Evolutionary conservation across 768 basidiomycete species (phyloP).

Genomic region (Pisolithus microcarpus): DNA sequence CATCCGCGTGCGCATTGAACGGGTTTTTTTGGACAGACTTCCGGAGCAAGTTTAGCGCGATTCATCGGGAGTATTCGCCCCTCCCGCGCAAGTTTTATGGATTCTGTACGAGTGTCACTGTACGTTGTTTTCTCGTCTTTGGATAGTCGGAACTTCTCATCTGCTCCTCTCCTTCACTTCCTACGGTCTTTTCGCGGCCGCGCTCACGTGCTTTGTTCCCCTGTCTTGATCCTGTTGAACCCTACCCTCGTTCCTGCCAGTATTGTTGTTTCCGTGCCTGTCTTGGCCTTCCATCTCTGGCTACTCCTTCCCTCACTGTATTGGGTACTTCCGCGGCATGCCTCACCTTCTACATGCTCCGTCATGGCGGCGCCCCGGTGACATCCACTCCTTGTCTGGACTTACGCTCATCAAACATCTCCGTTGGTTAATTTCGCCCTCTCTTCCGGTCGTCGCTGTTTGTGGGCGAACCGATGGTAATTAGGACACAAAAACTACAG

Average conservation of each 20-base stretch:
- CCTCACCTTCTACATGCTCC: no score
- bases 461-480: background rate
- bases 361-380: no score
- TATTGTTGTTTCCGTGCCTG: background rate
- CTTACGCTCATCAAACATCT: background rate
- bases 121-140: conserved; percentile 19
- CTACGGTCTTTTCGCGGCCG: background rate
- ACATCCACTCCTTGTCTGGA: no score
- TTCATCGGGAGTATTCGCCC: conserved; percentile 70
- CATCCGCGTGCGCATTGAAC: background rate
- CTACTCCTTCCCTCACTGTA: no score
- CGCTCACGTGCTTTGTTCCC: background rate
- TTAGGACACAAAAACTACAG: conserved; percentile 64
- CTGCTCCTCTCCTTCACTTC: background rate
- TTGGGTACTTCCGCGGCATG: no score
- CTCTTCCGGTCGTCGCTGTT: background rate
- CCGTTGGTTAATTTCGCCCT: background rate
- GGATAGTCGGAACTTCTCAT: no score
- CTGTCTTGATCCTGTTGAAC: background rate
- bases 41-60: conserved; percentile 64
- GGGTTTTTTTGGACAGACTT: conserved; percentile 40
- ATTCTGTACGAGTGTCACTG: conserved; percentile 72
- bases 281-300: background rate
- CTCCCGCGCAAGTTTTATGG: conserved; percentile 70
- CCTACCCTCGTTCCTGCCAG: background rate